phyloP scores from a whole-genome alignment of 768 basidiomycete species.

The Russula foetens region DNA sequence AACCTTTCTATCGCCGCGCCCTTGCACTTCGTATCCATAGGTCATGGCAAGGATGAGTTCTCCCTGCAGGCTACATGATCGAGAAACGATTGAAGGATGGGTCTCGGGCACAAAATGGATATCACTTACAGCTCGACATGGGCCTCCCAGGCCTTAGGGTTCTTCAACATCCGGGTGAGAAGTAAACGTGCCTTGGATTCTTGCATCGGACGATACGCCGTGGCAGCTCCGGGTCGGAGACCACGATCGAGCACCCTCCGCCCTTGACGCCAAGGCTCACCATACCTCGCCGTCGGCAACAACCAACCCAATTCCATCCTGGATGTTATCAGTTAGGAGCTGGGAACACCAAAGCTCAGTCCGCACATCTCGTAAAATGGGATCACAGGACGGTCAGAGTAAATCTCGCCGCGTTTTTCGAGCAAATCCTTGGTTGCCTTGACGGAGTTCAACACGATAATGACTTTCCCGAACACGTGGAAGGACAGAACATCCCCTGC shows the following conservation, averaged over 20 bases:
- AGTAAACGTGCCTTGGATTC: neutral
- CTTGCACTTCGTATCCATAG: neutral
- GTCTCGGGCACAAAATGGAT: neutral
- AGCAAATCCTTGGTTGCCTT: conserved; percentile 40
- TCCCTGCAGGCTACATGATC: conserved; percentile 13
- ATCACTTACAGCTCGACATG: conserved; percentile 4
- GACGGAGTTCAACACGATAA: conserved; percentile 42
- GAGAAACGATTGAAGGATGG: neutral
- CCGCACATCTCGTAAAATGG: neutral
- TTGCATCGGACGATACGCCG: neutral
- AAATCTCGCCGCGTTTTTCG: conserved; percentile 40
- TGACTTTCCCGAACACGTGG: conserved; percentile 36
- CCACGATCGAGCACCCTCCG: neutral
- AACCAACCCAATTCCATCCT: neutral
- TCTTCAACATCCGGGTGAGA: neutral
- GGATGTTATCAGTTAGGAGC: neutral
- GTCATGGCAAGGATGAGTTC: neutral
- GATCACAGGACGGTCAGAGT: conserved; percentile 1
- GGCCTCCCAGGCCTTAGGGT: neutral
- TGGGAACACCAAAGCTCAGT: neutral
- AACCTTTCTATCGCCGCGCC: neutral
- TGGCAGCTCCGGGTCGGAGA: neutral
- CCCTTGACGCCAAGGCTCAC: neutral
- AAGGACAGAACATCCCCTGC: conserved; percentile 11
- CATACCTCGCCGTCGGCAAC: neutral